phyloP scores from a whole-genome alignment of 805 yeast genomes.

The Candida parachauliodes region DNA sequence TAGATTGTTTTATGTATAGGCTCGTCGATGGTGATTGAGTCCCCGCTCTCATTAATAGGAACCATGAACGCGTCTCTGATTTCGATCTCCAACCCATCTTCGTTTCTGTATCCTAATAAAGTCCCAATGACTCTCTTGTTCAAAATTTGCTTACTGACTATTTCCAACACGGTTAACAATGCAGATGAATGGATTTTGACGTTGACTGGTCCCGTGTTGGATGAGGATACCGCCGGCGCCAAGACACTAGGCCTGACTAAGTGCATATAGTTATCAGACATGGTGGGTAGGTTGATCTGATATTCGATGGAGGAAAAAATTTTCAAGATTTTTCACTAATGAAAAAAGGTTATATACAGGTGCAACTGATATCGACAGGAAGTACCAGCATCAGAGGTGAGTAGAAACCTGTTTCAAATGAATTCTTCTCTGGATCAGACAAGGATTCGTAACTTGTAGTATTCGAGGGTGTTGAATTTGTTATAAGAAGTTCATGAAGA shows the following conservation, averaged over 20 bases:
- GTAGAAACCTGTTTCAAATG: too few species aligned
- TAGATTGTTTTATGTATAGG: constrained; percentile 68
- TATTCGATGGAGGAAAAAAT: not conserved
- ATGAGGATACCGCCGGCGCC: constrained; percentile 40
- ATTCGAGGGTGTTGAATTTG: too few species aligned
- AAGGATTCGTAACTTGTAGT: too few species aligned
- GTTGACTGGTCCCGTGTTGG: constrained; percentile 46
- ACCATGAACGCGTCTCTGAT: constrained; percentile 76
- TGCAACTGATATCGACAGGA: not conserved
- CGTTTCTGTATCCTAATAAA: constrained; percentile 74
- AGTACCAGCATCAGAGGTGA: not conserved
- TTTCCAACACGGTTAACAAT: constrained; percentile 71
- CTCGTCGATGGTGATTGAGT: constrained; percentile 73
- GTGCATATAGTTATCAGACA: constrained; percentile 38
- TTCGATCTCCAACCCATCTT: constrained; percentile 74
- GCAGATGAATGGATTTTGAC: constrained; percentile 67
- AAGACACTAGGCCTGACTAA: constrained; percentile 48
- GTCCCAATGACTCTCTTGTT: constrained; percentile 74
- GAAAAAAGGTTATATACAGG: constrained; percentile 6
- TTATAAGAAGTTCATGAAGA: too few species aligned
- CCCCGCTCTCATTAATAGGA: constrained; percentile 71
- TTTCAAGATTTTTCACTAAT: constrained; percentile 1
- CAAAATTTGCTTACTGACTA: constrained; percentile 51
- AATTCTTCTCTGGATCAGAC: too few species aligned
- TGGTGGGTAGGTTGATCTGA: constrained; percentile 9